Base-by-base conservation (phyloP, 371 early-diverging fungal genomes). In the Sporodiniella umbellata region DNA sequence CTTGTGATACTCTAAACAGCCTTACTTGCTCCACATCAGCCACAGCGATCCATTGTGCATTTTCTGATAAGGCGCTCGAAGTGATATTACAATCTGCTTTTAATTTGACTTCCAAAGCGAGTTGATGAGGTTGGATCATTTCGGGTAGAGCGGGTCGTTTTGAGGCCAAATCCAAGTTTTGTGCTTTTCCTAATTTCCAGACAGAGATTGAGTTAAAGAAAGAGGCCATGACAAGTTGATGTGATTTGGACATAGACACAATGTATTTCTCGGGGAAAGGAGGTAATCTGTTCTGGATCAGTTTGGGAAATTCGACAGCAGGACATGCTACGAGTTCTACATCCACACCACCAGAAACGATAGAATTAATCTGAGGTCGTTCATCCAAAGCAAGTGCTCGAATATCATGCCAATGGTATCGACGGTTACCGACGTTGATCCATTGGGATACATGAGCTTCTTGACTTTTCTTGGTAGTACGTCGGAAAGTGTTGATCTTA, bases 361-460 rank as follows among this genome's bases (percentile, higher is more conserved):
- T 60, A 0, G 83, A 73, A 33, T 87, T 85, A 25, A 81, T 70
- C 2, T 75, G 66, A 22, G 72, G 66, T 53, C 67, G 66, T 45
- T 84, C 85, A 64, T 83, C 77, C 17, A 93, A 66, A 4, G 88
- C 90, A 23, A 96, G 59, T 7, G 94, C 87, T 21, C 91, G 85
- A 37, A 94, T 92, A 64, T 95, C 97, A 61, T 96, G 95, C 28
- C 90, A 85, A 67, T 96, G 97, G 69, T 85, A 90, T 52, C 92
- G 79, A 51, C 91, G 84, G 35, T 85, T 80, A 8, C 88, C 89
- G 7, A 86, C 78, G 45, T 86, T 60, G 17, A 90, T 78, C 95
- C 95, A 96, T 23, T 60, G 65, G 28, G 53, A 30, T 0, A 53
- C 45, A 21, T 28, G 48, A 4, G 48, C 45, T 17, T 35, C 43